phyloP scores from a whole-genome alignment of 2,329 filamentous ascomycete species.

The Colletotrichum sp. region DNA sequence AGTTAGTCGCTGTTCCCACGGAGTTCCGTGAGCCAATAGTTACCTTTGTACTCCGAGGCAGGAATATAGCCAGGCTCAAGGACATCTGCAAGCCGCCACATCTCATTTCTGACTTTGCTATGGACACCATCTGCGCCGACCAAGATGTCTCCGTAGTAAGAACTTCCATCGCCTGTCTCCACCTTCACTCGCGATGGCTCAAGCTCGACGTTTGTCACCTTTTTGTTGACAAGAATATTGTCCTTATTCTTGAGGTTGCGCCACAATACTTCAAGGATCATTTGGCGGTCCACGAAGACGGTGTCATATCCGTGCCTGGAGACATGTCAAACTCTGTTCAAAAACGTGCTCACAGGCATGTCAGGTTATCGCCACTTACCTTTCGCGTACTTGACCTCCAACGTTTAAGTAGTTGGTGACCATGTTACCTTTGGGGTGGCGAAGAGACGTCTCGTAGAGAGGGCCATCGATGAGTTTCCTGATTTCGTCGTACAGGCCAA shows the following conservation, averaged over 20 bases:
- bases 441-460: background rate
- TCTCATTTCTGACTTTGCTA: constrained; percentile 37
- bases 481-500: constrained; percentile 40
- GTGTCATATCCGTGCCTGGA: constrained; percentile 31
- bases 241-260: constrained; percentile 33
- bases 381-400: background rate
- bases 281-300: constrained; percentile 39
- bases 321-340: background rate
- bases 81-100: constrained; percentile 26
- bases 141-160: background rate
- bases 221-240: constrained; percentile 7
- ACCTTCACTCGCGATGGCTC: background rate
- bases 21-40: rapidly evolving
- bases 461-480: background rate
- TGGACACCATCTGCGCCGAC: constrained; percentile 44
- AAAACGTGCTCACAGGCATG: background rate
- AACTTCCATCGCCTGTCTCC: background rate
- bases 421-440: background rate
- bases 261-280: constrained; percentile 37
- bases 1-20: background rate
- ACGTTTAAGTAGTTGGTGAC: background rate
- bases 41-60: constrained; percentile 20
- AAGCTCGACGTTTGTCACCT: background rate
- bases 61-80: constrained; percentile 29
- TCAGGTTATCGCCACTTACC: background rate